phyloP scores from a whole-genome alignment of 805 yeast species.

The Pichia paraexigua region DNA sequence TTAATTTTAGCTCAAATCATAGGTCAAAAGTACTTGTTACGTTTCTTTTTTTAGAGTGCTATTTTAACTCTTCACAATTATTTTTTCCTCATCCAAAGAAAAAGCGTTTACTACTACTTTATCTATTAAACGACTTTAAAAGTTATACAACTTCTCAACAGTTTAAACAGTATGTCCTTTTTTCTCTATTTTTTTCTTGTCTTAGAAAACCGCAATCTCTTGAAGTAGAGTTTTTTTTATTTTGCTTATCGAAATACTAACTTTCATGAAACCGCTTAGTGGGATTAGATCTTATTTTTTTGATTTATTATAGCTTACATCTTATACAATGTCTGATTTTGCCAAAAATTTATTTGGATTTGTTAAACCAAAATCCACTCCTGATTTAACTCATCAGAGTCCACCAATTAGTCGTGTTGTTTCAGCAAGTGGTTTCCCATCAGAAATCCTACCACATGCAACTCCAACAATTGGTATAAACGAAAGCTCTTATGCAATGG shows the following conservation, averaged over 20 bases:
- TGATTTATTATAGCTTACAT: background rate
- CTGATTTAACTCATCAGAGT: constrained; percentile 3
- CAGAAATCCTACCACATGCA: constrained; percentile 36
- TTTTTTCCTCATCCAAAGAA: background rate
- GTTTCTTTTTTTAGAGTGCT: background rate
- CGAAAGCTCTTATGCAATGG: constrained; percentile 55
- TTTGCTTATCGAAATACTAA: background rate
- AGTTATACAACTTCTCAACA: no score
- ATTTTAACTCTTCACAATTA: background rate
- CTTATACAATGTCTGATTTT: constrained; percentile 17
- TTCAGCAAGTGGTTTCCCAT: constrained; percentile 21
- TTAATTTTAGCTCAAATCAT: background rate
- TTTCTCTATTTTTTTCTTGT: background rate
- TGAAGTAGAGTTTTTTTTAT: background rate
- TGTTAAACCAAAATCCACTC: constrained; percentile 8
- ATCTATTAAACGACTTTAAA: no score
- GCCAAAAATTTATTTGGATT: constrained; percentile 20
- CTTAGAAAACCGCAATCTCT: background rate
- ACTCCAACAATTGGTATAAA: constrained; percentile 66
- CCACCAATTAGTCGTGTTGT: constrained; percentile 6
- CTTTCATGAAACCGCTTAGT: background rate
- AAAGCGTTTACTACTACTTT: background rate
- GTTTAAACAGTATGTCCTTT: background rate
- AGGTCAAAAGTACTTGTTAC: background rate
- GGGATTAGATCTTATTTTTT: background rate